A percentile compares a stretch with the other conserved stretches of the same genome.
These are phyloP conservation scores for Xylaria castorea DNA, from an alignment of 495 filamentous ascomycete species.

Conservation along the genomic window DNA sequence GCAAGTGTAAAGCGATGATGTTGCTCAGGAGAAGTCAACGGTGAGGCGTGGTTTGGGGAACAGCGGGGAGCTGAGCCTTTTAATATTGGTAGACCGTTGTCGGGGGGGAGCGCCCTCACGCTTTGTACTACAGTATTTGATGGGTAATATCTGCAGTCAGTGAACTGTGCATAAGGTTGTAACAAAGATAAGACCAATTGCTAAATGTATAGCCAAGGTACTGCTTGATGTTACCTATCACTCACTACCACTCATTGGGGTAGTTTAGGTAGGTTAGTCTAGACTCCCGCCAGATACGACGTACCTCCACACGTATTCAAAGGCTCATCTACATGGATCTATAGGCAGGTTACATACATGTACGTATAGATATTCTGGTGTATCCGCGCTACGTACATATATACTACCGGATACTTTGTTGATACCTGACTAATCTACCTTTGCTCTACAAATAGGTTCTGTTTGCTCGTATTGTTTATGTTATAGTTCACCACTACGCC, in stretches of 20 bases:
- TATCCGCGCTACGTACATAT: background rate
- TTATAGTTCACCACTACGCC: background rate
- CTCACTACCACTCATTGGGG: background rate
- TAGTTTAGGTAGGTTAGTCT: background rate
- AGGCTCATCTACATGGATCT: background rate
- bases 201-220: slow-evolving; percentile 1
- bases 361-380: too few relatives aligned
- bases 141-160: background rate
- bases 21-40: slow-evolving; percentile 21
- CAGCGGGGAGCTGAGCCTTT: slow-evolving; percentile 26
- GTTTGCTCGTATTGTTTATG: background rate
- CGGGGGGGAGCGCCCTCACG: slow-evolving; percentile 12
- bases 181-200: slow-evolving; percentile 20
- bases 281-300: background rate
- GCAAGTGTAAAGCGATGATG: slow-evolving; percentile 23
- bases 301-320: background rate
- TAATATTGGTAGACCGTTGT: slow-evolving; percentile 26
- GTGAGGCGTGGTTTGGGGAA: slow-evolving; percentile 10
- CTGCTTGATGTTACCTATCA: background rate
- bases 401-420: background rate
- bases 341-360: background rate
- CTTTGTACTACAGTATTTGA: slow-evolving; percentile 8
- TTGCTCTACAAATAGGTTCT: slow-evolving; percentile 18
- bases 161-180: background rate
- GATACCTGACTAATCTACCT: background rate